Evolutionary conservation across 1,139 yeast species (phyloP), one percentile per base, ranked within the genome.

Genomic region (Nakaseomyces sp.): DNA sequence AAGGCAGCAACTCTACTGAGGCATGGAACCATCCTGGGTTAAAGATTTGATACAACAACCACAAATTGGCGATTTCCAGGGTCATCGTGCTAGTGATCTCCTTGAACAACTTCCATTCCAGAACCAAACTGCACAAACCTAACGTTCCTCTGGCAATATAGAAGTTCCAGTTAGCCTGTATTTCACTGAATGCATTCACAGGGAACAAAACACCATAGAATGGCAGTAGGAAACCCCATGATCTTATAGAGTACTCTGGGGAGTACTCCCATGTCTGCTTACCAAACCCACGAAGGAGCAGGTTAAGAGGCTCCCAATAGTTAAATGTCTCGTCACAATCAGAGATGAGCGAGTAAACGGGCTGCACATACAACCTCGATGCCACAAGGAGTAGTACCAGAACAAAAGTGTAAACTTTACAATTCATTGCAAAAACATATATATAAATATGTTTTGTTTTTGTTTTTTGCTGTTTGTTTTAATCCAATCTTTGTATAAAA

Each of bases 241-340:
- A 85, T 50, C 97, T 68, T 43, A 89, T 87, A 16, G 95, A 88
- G 58, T 76, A 87, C 45, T 74, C 85, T 0, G 97, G 96, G 0
- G 96, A 86, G 61, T 89, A 89, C 58, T 89, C 97, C 97, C 96
- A 89, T 0, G 97, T 89, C 63, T 88, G 88, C 54, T 87, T 84
- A 2, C 97, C 98, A 61, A 85, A 87, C 2, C 82, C 83, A 52
- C 95, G 74, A 3, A 82, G 66, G 31, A 89, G 56, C 44, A 83
- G 71, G 59, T 89, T 91, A 47, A 89, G 69, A 0, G 98, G 96
- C 54, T 89, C 98, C 91, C 89, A 88, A 65, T 86, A 89, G 58
- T 89, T 89, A 72, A 77, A 89, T 2, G 78, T 80, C 61, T 84
- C 94, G 61, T 87, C 96, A 60, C 95, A 86, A 57, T 87, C 96